Base-by-base conservation (phyloP, 768 basidiomycete species). In the Coprinellus micaceus region DNA sequence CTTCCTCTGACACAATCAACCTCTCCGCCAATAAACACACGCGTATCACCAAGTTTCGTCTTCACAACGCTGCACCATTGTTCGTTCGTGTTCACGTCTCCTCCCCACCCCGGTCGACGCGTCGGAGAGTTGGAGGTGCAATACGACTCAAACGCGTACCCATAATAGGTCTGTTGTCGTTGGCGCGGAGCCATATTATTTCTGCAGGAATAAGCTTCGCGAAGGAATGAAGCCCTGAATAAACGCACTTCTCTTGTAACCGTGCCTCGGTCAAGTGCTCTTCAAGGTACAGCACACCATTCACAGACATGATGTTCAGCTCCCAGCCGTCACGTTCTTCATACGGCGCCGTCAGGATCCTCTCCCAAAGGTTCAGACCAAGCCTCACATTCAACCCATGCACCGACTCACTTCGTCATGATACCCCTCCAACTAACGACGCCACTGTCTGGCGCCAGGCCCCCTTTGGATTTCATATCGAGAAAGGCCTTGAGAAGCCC, bases 41-140 rank as follows among this genome's bases (percentile, higher is more conserved):
- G 76, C 25, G 77, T 81, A 54, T 83, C 77, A 0, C 86, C 89
- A 24, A 94, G 78, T 59, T 89, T 91, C 3, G 91, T 92, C 69
- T 91, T 90, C 44, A 93, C 88, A 51, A 96, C 86, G 58, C 83
- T 85, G 64, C 93, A 94, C 92, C 92, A 94, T 62, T 94, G 91
- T 0, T 89, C 80, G 62, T 93, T 93, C 11, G 91, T 94, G 65
- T 95, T 79, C 12, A 94, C 91, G 58, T 89, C 85, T 0, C 86
- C 86, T 52, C 89, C 81, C 88, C 88, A 92, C 1, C 85, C 88
- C 2, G 66, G 60, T 64, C 26, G 41, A n/a, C 63, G 66, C 6
- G 59, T 60, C 9, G 77, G 77, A 1, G 67, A 66, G 19, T 76
- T 74, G 3, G 77, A 74, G 13, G 93, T 94, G 69, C 89, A 92